Percentiles rank a stretch among this genome's conserved stretches.
These are phyloP conservation scores for Aspergillus floridensis DNA, from an alignment of 2,329 filamentous ascomycete species.

Conservation along the genomic window DNA sequence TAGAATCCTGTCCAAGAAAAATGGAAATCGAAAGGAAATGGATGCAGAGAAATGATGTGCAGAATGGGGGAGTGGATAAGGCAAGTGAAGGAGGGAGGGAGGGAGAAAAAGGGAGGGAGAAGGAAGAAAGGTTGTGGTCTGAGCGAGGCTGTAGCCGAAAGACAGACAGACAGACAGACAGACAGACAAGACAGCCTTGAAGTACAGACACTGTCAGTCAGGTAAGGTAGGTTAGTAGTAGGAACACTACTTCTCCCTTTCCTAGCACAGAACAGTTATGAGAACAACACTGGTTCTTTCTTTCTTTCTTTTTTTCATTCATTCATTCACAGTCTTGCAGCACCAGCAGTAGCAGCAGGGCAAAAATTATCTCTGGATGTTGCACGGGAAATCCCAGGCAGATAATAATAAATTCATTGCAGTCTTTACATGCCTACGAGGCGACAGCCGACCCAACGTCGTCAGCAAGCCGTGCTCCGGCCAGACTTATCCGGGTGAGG, in stretches of 20 bases:
- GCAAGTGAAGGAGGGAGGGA: not conserved
- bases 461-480: not conserved
- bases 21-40: no score
- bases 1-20: not conserved
- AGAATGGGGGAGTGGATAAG: no score
- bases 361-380: not conserved
- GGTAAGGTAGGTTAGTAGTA: not conserved
- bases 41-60: no score
- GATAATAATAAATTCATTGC: not conserved
- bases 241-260: no score
- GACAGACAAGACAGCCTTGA: not conserved
- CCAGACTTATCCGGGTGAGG: not conserved
- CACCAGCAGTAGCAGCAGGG: not conserved
- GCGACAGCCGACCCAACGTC: not conserved
- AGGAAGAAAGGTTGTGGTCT: not conserved
- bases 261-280: no score
- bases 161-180: no score
- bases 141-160: no score
- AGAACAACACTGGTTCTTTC: no score
- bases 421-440: no score
- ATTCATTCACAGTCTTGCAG: no score
- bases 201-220: not conserved
- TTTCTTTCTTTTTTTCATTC: no score
- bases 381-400: not conserved
- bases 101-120: conserved; percentile 4